Conservation (phyloP, 257 asterid genomes). For the Nicotiana knightiana region DNA sequence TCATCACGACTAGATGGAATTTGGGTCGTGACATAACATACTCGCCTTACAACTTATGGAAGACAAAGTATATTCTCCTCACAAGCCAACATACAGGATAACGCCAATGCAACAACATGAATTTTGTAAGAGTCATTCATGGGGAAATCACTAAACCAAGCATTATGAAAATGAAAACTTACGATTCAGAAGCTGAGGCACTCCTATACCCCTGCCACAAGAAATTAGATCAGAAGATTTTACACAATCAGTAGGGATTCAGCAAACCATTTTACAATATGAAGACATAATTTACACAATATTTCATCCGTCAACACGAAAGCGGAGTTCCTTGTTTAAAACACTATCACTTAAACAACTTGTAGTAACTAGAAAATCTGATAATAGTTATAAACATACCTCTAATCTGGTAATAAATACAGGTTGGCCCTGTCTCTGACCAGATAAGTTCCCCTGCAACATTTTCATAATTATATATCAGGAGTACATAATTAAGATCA, state of each 20-base stretch:
- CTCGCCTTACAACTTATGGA: neutral
- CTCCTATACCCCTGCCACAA: conserved; percentile 85
- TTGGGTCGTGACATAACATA: no score
- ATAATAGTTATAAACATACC: conserved; percentile 33
- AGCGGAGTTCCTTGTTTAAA: neutral
- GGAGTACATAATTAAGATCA: neutral
- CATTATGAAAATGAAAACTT: conserved; percentile 29
- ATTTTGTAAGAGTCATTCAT: neutral
- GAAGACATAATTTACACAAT: neutral
- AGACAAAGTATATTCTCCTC: neutral
- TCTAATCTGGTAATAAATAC: conserved; percentile 94
- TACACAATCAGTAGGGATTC: neutral
- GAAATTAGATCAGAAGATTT: conserved; percentile 10
- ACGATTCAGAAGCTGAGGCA: conserved; percentile 95
- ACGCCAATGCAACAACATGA: neutral
- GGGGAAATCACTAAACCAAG: conserved; percentile 9
- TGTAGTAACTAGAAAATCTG: neutral
- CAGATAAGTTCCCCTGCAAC: conserved; percentile 85
- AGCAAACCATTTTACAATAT: neutral
- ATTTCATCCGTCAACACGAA: neutral
- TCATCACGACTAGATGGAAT: no score
- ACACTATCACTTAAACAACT: neutral
- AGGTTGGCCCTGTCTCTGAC: conserved; percentile 97
- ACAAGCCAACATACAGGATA: neutral
- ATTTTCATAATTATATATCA: conserved; percentile 3